Percentiles rank a stretch among this genome's conserved stretches.
These are phyloP conservation scores for Astrothelium macrocarpum DNA, from an alignment of 495 filamentous ascomycete genomes.

Conservation along the genomic window DNA sequence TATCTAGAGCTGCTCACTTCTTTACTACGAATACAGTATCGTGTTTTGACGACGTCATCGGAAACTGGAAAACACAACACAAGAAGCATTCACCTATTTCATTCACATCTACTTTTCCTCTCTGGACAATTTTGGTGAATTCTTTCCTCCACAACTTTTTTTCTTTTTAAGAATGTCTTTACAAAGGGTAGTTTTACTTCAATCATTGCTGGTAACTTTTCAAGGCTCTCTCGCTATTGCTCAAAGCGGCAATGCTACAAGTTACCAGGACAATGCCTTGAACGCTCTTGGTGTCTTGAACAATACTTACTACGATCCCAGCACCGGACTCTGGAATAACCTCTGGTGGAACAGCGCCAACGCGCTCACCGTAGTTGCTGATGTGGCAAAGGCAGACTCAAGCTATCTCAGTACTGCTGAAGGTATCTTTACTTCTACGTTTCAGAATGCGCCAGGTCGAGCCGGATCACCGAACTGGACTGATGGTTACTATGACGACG, in stretches of 20 bases:
- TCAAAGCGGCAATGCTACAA: background rate
- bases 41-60: no score
- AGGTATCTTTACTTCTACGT: constrained; percentile 41
- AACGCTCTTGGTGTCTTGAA: constrained; percentile 9
- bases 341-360: constrained; percentile 75
- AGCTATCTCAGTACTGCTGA: constrained; percentile 8
- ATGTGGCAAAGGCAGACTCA: constrained; percentile 3
- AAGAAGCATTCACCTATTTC: background rate
- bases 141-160: background rate
- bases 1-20: no score
- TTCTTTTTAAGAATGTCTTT: background rate
- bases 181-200: background rate
- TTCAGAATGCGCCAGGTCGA: constrained; percentile 3
- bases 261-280: constrained; percentile 5
- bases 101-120: background rate
- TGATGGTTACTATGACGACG: constrained; percentile 32
- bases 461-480: constrained; percentile 37
- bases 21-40: no score
- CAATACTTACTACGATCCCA: constrained; percentile 19
- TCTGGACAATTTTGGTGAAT: background rate
- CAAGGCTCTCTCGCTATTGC: background rate
- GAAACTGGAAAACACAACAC: background rate
- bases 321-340: constrained; percentile 27
- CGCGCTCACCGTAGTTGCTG: constrained; percentile 39
- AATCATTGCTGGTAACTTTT: background rate